phyloP scores from a whole-genome alignment of 441 rosid genomes.

The Syzygium syzygioides region DNA sequence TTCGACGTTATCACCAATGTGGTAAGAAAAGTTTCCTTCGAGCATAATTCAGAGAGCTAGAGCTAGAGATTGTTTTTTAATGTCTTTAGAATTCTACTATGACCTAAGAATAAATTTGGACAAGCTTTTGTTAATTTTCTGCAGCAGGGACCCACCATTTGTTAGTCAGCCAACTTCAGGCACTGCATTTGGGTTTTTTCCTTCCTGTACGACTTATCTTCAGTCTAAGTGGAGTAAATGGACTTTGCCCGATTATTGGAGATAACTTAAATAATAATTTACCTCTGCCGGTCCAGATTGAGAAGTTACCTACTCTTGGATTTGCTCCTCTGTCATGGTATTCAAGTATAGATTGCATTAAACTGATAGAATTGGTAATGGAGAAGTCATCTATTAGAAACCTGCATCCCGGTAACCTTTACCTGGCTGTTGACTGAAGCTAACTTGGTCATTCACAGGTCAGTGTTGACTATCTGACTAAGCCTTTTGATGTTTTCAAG shows the following conservation, averaged over 20 bases:
- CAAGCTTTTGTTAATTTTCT: background rate
- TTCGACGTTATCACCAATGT: slow-evolving; percentile 83
- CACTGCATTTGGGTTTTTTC: background rate
- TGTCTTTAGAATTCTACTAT: background rate
- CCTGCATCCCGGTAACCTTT: background rate
- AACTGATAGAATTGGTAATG: background rate
- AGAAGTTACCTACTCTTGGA: background rate
- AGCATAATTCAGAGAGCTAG: background rate
- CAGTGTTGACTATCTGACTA: slow-evolving; percentile 83
- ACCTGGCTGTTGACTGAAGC: background rate
- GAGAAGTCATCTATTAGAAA: background rate
- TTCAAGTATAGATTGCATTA: background rate
- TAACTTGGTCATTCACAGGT: slow-evolving; percentile 36
- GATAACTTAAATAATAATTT: background rate
- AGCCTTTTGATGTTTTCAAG: slow-evolving; percentile 72
- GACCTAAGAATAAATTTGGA: background rate
- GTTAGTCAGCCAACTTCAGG: background rate
- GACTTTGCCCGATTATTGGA: background rate
- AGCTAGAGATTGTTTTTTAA: background rate
- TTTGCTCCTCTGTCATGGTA: background rate
- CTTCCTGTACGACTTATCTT: background rate
- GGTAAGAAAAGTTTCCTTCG: slow-evolving; percentile 31
- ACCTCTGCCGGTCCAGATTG: background rate
- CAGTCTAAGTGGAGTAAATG: background rate
- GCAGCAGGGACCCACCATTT: background rate